Evolutionary conservation across 176 grass and related monocot species (phyloP), one percentile per base, ranked within the genome.

Genomic region (Lolium perenne): DNA sequence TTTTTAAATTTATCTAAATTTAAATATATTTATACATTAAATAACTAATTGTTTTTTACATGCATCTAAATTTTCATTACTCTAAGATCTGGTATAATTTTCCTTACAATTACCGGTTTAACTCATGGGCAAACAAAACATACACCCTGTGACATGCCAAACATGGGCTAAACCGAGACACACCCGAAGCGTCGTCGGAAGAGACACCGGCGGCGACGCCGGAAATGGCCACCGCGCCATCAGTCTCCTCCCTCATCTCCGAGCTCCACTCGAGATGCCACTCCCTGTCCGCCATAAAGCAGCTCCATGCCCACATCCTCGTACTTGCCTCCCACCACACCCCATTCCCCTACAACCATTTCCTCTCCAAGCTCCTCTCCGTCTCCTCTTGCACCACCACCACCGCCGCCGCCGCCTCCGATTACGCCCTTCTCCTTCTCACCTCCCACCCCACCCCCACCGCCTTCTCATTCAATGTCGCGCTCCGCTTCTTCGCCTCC

Each of bases 281-380:
- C 64, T 79, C 84, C 76, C 61, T 86, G 15, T 32, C 16, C 51
- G 63, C 64, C 63, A 22, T 86, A 10, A 79, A 79, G 76, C 75
- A 86, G 66, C 70, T 85, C 60, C 88, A 89, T 16, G 78, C 77
- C 38, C 83, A 76, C 25, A 16, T 89, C 35, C 87, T 85, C 59
- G 13, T 17, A 12, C 7, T 38, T 12, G 15, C 17, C 57, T 16
- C 48, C 59, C 4, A 8, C 29, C 10, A 38, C 47, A 0, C 22
- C 5, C 70, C 83, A 25, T 89, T 89, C 32, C 88, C 88, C 13
- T 89, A 89, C 77, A 89, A 89, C 70, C 77, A 85, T 29, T 89
- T 89, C 70, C 88, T 89, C 69, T 89, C 88, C 60, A 89, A 77
- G 60, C 88, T 85, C 50, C 77, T 85, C 88, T 85, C 69, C 60